phyloP scores from a whole-genome alignment of 768 basidiomycete species.

The Leccinum variicolor region DNA sequence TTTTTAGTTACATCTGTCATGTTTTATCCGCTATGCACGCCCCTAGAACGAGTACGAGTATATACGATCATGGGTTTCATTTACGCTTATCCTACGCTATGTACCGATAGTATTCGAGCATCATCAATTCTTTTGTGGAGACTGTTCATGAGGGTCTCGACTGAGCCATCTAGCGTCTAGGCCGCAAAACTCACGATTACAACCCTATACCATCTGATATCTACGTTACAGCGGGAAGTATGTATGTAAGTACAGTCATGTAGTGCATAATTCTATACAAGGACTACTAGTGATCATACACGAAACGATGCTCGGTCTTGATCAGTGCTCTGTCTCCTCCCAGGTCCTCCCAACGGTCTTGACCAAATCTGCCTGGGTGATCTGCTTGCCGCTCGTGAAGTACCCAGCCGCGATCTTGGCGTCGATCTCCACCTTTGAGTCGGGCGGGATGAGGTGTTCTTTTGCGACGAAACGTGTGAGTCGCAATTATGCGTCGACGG shows the following conservation, averaged over 20 bases:
- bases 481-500: neutral
- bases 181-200: neutral
- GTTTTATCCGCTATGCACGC: neutral
- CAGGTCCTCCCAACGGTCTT: conserved; percentile 87
- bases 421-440: conserved; percentile 91
- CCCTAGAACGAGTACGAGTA: neutral
- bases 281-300: neutral
- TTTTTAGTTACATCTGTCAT: neutral
- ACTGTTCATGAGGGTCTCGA: no score
- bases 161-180: neutral
- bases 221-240: neutral
- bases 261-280: neutral
- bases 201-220: neutral
- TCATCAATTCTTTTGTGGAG: no score
- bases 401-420: conserved; percentile 96
- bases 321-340: conserved; percentile 84
- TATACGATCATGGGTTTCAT: neutral
- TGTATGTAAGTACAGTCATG: neutral
- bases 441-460: conserved; percentile 85
- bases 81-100: neutral
- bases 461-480: conserved; percentile 16
- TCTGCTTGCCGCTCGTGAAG: conserved; percentile 74
- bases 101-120: neutral
- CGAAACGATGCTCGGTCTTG: neutral
- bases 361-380: conserved; percentile 74